These are phyloP conservation scores for Morella rubra DNA, from an alignment of 306 rosid genomes.

Conservation along the genomic window DNA sequence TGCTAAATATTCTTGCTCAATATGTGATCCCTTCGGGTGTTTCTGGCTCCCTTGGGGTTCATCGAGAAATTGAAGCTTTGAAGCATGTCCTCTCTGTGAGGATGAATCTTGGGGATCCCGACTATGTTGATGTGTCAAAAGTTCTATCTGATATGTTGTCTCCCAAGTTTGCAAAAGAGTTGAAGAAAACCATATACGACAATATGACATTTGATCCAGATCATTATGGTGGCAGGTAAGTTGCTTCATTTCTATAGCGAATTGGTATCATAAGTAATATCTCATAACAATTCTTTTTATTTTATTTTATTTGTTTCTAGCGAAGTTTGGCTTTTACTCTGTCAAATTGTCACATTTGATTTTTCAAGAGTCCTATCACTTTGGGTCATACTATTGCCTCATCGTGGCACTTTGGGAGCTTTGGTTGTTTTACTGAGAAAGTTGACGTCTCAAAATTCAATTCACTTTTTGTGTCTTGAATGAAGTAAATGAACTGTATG, in stretches of 20 bases:
- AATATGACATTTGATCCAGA: conserved; percentile 55
- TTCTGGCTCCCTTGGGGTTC: conserved; percentile 66
- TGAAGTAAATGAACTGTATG: not conserved
- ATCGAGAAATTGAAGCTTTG: conserved; percentile 74
- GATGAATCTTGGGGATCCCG: conserved; percentile 91
- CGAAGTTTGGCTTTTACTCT: not conserved
- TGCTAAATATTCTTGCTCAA: conserved; percentile 71
- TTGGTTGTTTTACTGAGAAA: not conserved
- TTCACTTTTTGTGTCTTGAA: not conserved
- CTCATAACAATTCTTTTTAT: not conserved
- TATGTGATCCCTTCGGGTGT: conserved; percentile 60
- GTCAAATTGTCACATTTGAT: not conserved
- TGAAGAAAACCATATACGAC: conserved; percentile 63
- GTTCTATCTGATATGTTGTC: conserved; percentile 82
- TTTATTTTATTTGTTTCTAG: not conserved
- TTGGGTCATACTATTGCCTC: not conserved
- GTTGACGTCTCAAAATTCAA: not conserved
- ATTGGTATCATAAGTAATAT: conserved; percentile 12
- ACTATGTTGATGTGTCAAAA: conserved; percentile 53
- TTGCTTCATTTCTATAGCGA: conserved; percentile 7
- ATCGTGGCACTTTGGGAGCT: not conserved
- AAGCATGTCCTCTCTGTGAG: conserved; percentile 69
- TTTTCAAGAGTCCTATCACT: not conserved
- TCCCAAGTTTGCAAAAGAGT: conserved; percentile 51
- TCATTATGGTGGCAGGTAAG: conserved; percentile 77